Evolutionary conservation across 176 grass and related monocot species (phyloP).

Genomic region (Coix lacrymajobi): DNA sequence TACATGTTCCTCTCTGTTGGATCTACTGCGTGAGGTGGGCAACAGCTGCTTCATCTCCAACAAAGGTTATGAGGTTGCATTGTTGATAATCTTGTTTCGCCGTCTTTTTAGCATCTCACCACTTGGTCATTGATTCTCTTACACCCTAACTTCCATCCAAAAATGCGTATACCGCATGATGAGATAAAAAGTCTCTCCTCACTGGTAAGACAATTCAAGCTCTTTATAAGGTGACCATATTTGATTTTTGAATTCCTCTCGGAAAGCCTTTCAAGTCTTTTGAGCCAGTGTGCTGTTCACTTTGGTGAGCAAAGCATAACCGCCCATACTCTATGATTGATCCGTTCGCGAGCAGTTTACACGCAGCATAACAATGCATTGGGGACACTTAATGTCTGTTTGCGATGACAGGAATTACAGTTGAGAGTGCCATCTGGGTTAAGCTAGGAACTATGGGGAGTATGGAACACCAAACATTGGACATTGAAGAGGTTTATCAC

Average conservation of each 20-base stretch:
- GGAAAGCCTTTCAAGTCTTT: slow-evolving; percentile 90
- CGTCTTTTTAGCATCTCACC: slow-evolving; percentile 91
- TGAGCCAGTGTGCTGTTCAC: slow-evolving; percentile 80
- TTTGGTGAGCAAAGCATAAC: slow-evolving; percentile 97
- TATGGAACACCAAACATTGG: slow-evolving; percentile 98
- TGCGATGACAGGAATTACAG: slow-evolving; percentile 80
- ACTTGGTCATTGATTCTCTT: slow-evolving; percentile 82
- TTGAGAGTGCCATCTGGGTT: slow-evolving; percentile 82
- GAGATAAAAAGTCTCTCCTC: slow-evolving; percentile 81
- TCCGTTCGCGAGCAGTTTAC: slow-evolving; percentile 77
- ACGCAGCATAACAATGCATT: slow-evolving; percentile 94
- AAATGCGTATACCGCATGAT: slow-evolving; percentile 68
- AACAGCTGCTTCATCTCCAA: slow-evolving; percentile 91
- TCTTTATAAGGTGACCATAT: slow-evolving; percentile 90
- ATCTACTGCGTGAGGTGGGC: slow-evolving; percentile 96
- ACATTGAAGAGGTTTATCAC: slow-evolving; percentile 91
- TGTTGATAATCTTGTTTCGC: slow-evolving; percentile 79
- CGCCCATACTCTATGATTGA: slow-evolving; percentile 98
- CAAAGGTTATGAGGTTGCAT: slow-evolving; percentile 96
- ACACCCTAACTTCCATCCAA: slow-evolving; percentile 85
- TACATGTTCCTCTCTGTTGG: no score
- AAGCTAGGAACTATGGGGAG: slow-evolving; percentile 98
- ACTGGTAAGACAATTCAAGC: slow-evolving; percentile 70
- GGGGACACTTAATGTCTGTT: slow-evolving; percentile 97
- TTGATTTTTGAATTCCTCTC: slow-evolving; percentile 94